A percentile compares a stretch with the other conserved stretches of the same genome.
Evolutionary conservation across 495 filamentous ascomycete genomes (phyloP).

Genomic region (Neurospora sp.): DNA sequence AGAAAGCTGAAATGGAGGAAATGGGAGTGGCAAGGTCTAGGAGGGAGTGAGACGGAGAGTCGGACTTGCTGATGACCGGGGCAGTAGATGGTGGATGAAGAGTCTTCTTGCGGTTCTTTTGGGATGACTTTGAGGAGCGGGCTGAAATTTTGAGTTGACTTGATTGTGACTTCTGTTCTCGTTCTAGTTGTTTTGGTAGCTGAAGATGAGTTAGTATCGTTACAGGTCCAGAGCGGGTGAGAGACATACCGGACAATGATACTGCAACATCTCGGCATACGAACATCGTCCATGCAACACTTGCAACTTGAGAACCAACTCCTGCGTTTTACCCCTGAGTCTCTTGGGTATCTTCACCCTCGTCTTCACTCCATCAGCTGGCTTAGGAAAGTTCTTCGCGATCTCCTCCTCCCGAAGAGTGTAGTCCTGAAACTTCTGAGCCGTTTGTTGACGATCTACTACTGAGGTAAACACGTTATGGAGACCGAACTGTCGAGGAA

Average conservation of each 20-base stretch:
- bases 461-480: constrained; percentile 81
- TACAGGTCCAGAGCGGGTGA: not conserved
- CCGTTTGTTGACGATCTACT: constrained; percentile 52
- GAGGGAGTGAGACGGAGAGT: constrained; percentile 29
- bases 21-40: constrained; percentile 62
- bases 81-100: not conserved
- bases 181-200: constrained; percentile 1
- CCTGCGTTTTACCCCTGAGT: constrained; percentile 49
- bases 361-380: constrained; percentile 6
- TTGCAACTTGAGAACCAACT: constrained; percentile 59
- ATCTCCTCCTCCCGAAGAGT: constrained; percentile 80
- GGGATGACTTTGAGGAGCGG: not conserved
- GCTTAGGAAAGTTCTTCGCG: constrained; percentile 21
- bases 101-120: constrained; percentile 2
- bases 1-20: constrained; percentile 76
- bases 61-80: not conserved
- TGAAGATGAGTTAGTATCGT: not conserved
- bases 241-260: constrained; percentile 63
- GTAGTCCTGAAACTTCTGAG: constrained; percentile 69
- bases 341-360: constrained; percentile 57
- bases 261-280: constrained; percentile 61
- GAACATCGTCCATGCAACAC: constrained; percentile 62
- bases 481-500: constrained; percentile 80
- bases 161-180: not conserved
- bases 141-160: not conserved